phyloP scores from a whole-genome alignment of 2,329 filamentous ascomycete species.

The Herpotrichia juniperi region DNA sequence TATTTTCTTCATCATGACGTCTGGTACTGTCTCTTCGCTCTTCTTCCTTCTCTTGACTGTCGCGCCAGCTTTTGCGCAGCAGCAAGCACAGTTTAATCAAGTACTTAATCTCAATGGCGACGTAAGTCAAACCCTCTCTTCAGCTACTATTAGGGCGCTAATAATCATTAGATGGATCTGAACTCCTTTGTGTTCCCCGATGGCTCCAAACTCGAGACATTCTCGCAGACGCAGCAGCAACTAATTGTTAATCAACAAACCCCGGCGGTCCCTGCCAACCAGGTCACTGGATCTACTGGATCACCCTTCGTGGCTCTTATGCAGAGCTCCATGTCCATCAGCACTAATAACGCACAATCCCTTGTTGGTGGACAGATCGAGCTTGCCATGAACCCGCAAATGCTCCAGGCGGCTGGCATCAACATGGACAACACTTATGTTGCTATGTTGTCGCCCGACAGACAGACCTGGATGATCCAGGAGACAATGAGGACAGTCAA shows the following conservation, averaged over 20 bases:
- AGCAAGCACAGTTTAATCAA: conserved; percentile 44
- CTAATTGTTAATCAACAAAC: conserved; percentile 49
- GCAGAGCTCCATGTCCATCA: conserved; percentile 41
- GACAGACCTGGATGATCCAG: conserved; percentile 46
- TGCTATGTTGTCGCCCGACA: conserved; percentile 43
- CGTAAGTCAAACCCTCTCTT: conserved; percentile 27
- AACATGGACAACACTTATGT: conserved; percentile 45
- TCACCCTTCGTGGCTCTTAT: conserved; percentile 44
- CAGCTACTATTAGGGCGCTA: conserved; percentile 7
- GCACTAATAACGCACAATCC: conserved; percentile 43
- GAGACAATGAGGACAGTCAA: conserved; percentile 45
- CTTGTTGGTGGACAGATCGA: conserved; percentile 44
- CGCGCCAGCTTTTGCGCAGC: conserved; percentile 28
- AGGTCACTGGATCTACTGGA: conserved; percentile 44
- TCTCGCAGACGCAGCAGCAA: conserved; percentile 46
- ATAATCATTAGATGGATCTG: conserved; percentile 37
- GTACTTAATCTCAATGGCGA: conserved; percentile 48
- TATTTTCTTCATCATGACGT: conserved; percentile 37
- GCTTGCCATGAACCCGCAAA: conserved; percentile 39
- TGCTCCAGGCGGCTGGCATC: conserved; percentile 33
- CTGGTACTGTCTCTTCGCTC: conserved; percentile 42
- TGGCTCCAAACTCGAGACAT: conserved; percentile 44
- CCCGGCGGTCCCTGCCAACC: conserved; percentile 39
- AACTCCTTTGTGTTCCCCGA: conserved; percentile 46
- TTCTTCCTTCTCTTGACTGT: conserved; percentile 36